A percentile compares a stretch with the other conserved stretches of the same genome.
phyloP scores from a whole-genome alignment of 1,139 yeast genomes.

The Saccharomycopsis phalli region DNA sequence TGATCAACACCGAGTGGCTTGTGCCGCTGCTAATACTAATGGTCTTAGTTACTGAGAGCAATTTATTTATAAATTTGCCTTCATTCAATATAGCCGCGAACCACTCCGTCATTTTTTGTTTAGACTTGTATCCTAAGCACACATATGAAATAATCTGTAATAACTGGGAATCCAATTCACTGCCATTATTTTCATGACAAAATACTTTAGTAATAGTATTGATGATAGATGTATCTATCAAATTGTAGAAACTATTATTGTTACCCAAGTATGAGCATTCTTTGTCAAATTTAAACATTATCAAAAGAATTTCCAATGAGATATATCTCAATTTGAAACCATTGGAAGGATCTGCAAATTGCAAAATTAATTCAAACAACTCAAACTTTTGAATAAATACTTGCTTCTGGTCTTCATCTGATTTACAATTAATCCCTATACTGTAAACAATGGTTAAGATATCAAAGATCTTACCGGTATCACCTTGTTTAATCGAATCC shows the following conservation, averaged over 20 bases:
- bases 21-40: constrained; percentile 6
- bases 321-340: constrained; percentile 16
- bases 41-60: constrained; percentile 3
- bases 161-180: constrained; percentile 16
- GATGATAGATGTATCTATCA: constrained; percentile 10
- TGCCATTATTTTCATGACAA: constrained; percentile 11
- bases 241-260: constrained; percentile 7
- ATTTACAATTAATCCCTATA: constrained; percentile 14
- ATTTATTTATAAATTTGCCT: constrained; percentile 8
- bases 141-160: constrained; percentile 12
- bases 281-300: constrained; percentile 17
- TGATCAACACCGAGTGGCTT: constrained; percentile 10
- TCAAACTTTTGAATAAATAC: constrained; percentile 7
- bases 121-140: constrained; percentile 9
- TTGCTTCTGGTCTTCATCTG: constrained; percentile 12
- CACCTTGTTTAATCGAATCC: too few species aligned
- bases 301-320: constrained; percentile 16
- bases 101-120: constrained; percentile 6
- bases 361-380: constrained; percentile 9
- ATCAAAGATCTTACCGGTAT: too few species aligned
- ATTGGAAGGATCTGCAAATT: constrained; percentile 10
- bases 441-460: constrained; percentile 17
- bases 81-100: constrained; percentile 8
- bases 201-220: constrained; percentile 8
- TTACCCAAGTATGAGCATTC: constrained; percentile 1